Evolutionary conservation across 1,139 yeast species (phyloP).

Genomic region (Blastobotrys persicus): DNA sequence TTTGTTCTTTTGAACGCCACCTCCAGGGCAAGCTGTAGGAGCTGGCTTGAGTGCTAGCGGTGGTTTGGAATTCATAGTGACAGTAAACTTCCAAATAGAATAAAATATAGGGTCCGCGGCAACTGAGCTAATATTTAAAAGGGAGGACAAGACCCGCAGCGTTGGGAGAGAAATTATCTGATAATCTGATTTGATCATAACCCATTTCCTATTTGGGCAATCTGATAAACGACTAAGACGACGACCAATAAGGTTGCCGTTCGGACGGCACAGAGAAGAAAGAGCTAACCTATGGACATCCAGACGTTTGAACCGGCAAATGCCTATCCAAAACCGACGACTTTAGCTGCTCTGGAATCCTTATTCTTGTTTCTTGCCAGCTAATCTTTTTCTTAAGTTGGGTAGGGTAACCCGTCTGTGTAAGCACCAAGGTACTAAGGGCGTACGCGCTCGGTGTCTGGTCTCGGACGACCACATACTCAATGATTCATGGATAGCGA

Average conservation of each 20-base stretch:
- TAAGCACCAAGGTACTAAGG: neutral
- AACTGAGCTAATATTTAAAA: neutral
- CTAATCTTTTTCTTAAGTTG: too few relatives aligned
- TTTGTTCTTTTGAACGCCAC: slow-evolving; percentile 10
- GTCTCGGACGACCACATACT: neutral
- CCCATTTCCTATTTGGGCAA: neutral
- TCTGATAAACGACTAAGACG: neutral
- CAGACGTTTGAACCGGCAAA: too few relatives aligned
- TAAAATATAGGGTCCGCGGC: neutral
- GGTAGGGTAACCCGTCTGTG: neutral
- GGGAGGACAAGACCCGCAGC: neutral
- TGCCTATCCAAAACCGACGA: too few relatives aligned
- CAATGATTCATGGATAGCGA: too few relatives aligned
- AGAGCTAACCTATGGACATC: too few relatives aligned
- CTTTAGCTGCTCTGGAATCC: too few relatives aligned
- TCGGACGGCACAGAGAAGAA: too few relatives aligned
- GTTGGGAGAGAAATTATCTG: neutral
- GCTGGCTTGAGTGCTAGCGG: slow-evolving; percentile 8
- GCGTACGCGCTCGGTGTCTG: neutral
- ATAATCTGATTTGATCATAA: neutral
- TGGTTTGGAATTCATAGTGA: slow-evolving; percentile 6
- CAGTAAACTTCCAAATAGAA: neutral
- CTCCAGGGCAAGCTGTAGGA: neutral
- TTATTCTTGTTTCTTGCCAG: neutral
- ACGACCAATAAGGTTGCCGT: neutral